Conservation (phyloP, 352 stramenopile genomes). For the Thalassiosira livingstoniorum region DNA sequence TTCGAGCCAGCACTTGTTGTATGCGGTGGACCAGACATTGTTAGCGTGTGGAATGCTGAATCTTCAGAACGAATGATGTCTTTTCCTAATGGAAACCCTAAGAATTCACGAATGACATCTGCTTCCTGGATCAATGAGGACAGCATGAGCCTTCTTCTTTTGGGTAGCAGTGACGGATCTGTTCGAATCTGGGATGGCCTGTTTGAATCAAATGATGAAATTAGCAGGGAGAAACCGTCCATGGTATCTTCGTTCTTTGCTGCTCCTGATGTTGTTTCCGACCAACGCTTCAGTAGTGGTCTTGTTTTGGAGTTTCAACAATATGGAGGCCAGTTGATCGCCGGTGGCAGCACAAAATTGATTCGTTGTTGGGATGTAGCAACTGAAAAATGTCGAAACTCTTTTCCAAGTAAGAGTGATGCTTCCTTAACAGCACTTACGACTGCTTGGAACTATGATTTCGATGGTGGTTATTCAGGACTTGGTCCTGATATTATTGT, state of each 20-base stretch:
- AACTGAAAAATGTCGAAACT: slow-evolving; percentile 89
- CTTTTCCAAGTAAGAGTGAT: slow-evolving; percentile 81
- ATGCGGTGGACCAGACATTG: slow-evolving; percentile 93
- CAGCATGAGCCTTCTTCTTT: slow-evolving; percentile 91
- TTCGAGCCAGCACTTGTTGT: slow-evolving; percentile 94
- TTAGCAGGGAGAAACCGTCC: slow-evolving; percentile 71
- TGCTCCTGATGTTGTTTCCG: slow-evolving; percentile 91
- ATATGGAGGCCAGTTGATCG: slow-evolving; percentile 89
- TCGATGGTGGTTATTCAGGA: slow-evolving; percentile 57
- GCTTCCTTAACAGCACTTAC: slow-evolving; percentile 74
- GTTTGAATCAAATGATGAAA: slow-evolving; percentile 75
- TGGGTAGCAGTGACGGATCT: slow-evolving; percentile 95
- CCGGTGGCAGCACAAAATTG: slow-evolving; percentile 91
- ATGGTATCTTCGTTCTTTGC: slow-evolving; percentile 93
- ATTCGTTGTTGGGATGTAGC: slow-evolving; percentile 95
- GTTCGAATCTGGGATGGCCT: slow-evolving; percentile 94
- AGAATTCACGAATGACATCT: slow-evolving; percentile 89
- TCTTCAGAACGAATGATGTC: slow-evolving; percentile 67
- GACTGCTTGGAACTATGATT: slow-evolving; percentile 78
- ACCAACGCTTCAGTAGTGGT: slow-evolving; percentile 89
- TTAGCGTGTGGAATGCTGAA: slow-evolving; percentile 96
- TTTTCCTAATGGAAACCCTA: slow-evolving; percentile 80
- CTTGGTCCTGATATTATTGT: slow-evolving; percentile 88
- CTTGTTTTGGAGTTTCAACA: slow-evolving; percentile 97
- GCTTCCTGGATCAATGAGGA: slow-evolving; percentile 97